Evolutionary conservation across 345 rosid species (phyloP).

Genomic region (Sonneratia alba): DNA sequence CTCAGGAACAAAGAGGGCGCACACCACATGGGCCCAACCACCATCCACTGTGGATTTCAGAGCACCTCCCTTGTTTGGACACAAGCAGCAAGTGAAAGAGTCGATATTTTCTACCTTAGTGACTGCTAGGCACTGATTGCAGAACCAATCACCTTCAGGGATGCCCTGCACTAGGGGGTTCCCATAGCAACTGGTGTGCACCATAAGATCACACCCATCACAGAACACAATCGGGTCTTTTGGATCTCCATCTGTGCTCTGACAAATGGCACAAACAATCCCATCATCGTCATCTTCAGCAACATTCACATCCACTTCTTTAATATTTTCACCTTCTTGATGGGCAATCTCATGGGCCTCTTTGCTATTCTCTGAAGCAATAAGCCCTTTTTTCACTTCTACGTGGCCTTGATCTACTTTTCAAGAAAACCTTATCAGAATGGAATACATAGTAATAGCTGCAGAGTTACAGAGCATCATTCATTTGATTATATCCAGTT

Average conservation of each 20-base stretch:
- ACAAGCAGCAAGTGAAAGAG: conserved; percentile 46
- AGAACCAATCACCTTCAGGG: conserved; percentile 92
- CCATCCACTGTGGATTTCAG: conserved; percentile 52
- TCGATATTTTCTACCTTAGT: neutral
- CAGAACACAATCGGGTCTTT: conserved; percentile 88
- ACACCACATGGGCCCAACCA: conserved; percentile 72
- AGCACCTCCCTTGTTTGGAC: conserved; percentile 51
- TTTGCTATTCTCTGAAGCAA: neutral
- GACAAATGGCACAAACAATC: conserved; percentile 69
- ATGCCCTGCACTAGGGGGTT: conserved; percentile 49
- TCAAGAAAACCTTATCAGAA: neutral
- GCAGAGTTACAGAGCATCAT: neutral
- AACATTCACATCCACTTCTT: conserved; percentile 5
- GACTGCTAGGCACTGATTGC: conserved; percentile 35
- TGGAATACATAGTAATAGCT: neutral
- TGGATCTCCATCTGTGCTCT: conserved; percentile 91
- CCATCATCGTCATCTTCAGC: conserved; percentile 57
- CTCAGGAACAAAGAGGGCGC: conserved; percentile 75
- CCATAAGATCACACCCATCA: conserved; percentile 95
- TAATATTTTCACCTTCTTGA: neutral
- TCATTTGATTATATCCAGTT: neutral
- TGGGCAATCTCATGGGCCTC: neutral
- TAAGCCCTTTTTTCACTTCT: conserved; percentile 18
- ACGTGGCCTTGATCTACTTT: conserved; percentile 5
- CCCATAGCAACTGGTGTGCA: conserved; percentile 80